phyloP scores from a whole-genome alignment of 352 stramenopile genomes.

The Globisporangium irregulare region DNA sequence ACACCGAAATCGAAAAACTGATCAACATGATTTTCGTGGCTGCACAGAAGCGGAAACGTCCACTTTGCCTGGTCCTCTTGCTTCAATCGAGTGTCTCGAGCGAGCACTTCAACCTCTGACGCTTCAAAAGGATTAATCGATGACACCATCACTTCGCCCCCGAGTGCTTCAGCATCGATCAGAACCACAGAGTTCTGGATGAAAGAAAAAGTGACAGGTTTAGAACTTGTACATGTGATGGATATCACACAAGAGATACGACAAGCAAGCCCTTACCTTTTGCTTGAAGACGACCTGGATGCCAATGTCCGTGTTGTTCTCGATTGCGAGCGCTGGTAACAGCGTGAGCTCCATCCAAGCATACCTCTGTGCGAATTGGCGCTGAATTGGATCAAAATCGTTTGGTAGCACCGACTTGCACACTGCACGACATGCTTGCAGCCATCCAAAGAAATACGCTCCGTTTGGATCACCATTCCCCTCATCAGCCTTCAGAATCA shows the following conservation, averaged over 20 bases:
- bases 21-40: conserved; percentile 11
- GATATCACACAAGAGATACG: neutral
- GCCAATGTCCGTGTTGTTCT: conserved; percentile 34
- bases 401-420: conserved; percentile 43
- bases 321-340: conserved; percentile 38
- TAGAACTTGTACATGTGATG: neutral
- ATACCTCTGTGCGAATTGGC: conserved; percentile 39
- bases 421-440: conserved; percentile 28
- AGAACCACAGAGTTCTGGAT: neutral
- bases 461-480: neutral
- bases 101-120: conserved; percentile 20
- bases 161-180: conserved; percentile 22
- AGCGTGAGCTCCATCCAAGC: conserved; percentile 53
- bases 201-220: neutral
- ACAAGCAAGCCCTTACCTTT: conserved; percentile 24
- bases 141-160: conserved; percentile 26
- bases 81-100: neutral
- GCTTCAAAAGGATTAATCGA: conserved; percentile 39
- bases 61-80: neutral
- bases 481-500: conserved; percentile 16
- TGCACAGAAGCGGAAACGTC: conserved; percentile 15
- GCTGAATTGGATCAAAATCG: conserved; percentile 41
- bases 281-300: conserved; percentile 35
- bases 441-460: conserved; percentile 31
- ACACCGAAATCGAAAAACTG: conserved; percentile 34